A percentile compares a stretch with the other conserved stretches of the same genome.
Evolutionary conservation across 163 green algal genomes (phyloP).

Genomic region (Picocystis sp.): DNA sequence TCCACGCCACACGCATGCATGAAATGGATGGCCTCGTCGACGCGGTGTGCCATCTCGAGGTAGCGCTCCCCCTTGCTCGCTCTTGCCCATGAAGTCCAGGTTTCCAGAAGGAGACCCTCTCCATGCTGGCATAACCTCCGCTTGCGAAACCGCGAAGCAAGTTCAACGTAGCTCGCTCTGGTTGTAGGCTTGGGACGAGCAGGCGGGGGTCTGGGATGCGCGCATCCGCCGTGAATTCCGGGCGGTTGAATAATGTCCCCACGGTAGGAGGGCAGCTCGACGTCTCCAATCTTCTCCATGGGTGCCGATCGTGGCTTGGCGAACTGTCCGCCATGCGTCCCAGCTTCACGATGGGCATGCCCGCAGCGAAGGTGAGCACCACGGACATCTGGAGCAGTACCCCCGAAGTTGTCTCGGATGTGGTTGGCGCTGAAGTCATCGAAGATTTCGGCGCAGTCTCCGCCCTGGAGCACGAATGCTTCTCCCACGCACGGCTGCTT

Average conservation of each 20-base stretch:
- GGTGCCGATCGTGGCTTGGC: slow-evolving; percentile 62
- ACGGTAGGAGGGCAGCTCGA: slow-evolving; percentile 69
- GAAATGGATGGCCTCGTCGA: slow-evolving; percentile 90
- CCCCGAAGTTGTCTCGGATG: slow-evolving; percentile 52
- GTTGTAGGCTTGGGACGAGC: slow-evolving; percentile 88
- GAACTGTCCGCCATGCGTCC: slow-evolving; percentile 93
- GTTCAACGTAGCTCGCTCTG: slow-evolving; percentile 95
- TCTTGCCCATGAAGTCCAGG: slow-evolving; percentile 86
- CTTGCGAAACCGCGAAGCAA: slow-evolving; percentile 86
- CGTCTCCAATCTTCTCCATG: slow-evolving; percentile 50
- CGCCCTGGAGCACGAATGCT: slow-evolving; percentile 51
- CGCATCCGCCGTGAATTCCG: slow-evolving; percentile 70
- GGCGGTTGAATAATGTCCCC: slow-evolving; percentile 98
- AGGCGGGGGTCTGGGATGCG: slow-evolving; percentile 71
- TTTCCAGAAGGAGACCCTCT: slow-evolving; percentile 90
- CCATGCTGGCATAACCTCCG: slow-evolving; percentile 83
- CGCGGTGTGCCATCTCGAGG: slow-evolving; percentile 71
- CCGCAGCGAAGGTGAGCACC: slow-evolving; percentile 87
- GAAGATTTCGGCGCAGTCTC: slow-evolving; percentile 95
- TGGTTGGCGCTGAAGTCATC: slow-evolving; percentile 84
- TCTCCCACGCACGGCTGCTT: slow-evolving; percentile 63
- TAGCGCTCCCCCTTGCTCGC: slow-evolving; percentile 53
- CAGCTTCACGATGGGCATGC: slow-evolving; percentile 92
- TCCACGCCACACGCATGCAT: slow-evolving; percentile 84
- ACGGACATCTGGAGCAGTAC: slow-evolving; percentile 83